These are phyloP conservation scores for Rhodotorula sp. DNA, from an alignment of 1,284 basidiomycete species.

Conservation along the genomic window DNA sequence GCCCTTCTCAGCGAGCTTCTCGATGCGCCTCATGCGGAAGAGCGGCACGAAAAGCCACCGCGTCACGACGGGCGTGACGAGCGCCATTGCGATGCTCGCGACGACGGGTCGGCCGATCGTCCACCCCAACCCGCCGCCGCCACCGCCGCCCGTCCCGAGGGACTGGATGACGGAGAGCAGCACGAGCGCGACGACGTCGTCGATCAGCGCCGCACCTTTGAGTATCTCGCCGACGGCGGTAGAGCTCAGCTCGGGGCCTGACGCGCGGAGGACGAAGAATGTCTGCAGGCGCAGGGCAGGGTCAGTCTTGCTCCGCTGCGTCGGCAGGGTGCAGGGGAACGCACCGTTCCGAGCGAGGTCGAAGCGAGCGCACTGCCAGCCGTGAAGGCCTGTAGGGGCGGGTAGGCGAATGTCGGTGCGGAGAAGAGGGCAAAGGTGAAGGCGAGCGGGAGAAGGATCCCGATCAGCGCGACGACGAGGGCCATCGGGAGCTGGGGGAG, in stretches of 20 bases:
- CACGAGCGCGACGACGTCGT: constrained; percentile 62
- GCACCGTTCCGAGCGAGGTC: constrained; percentile 59
- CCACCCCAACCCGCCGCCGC: constrained; percentile 46
- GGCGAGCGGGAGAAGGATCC: constrained; percentile 57
- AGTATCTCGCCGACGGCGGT: constrained; percentile 59
- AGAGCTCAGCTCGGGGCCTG: constrained; percentile 51
- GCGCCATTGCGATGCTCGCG: constrained; percentile 52
- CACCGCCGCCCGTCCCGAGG: constrained; percentile 46
- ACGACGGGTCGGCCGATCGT: constrained; percentile 55
- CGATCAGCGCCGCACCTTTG: constrained; percentile 59
- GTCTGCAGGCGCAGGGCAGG: constrained; percentile 35
- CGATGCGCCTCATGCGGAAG: not conserved
- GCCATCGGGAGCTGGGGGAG: constrained; percentile 56
- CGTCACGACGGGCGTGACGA: constrained; percentile 47
- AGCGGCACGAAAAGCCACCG: constrained; percentile 47
- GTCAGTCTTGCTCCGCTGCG: not conserved
- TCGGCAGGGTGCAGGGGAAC: not conserved
- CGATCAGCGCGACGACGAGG: constrained; percentile 55
- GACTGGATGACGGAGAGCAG: constrained; percentile 57
- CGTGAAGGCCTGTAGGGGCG: constrained; percentile 57
- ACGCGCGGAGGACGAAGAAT: constrained; percentile 55
- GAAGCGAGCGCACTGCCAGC: constrained; percentile 60
- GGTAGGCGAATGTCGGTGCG: constrained; percentile 46
- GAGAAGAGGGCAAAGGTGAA: constrained; percentile 45
- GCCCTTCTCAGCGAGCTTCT: not conserved